Base-by-base conservation (phyloP, 805 yeast genomes). In the Debaryomyces maramus region DNA sequence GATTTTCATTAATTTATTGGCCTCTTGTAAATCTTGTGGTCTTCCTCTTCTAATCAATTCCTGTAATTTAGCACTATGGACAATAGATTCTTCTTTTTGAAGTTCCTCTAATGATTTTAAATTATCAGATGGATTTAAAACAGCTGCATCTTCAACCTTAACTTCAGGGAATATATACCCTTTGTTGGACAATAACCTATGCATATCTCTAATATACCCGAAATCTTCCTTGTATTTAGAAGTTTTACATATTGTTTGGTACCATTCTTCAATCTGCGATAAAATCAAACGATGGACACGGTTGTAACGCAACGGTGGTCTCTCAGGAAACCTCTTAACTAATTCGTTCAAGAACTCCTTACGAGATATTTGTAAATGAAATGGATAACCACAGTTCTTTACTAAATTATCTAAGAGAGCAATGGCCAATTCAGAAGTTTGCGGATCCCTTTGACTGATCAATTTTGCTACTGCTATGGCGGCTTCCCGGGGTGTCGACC, bases 311-410 rank as follows among this genome's bases (percentile, higher is more conserved):
- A 83, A 66, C 3, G 97, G 96, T 1, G 99, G 98, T 55, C 88
- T 80, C 58, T 90, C 97, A 2, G 98, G 98, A 67, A 93, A 93
- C 59, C 88, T 70, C 54, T 88, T 85, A 17, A 93, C 99, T 55
- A 93, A 75, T 57, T 88, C 96, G 60, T 93, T 93, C 55, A 93
- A 73, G 53, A 93, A 93, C 60, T 91, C 98, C 63, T 93, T 90
- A 44, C 98, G 78, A 3, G 96, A 86, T 38, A 93, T 88, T 65
- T 93, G 99, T 34, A 93, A 72, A 50, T 93, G 99, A 66, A 93
- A 80, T 6, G 99, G 97, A 61, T 91, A 93, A 4, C 98, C 99
- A 68, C 99, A 93, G 69, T 93, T 93, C 67, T 93, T 93, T 38
- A 93, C 99, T 51, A 93, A 70, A 39, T 88, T 88, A 58, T 93